Conservation (phyloP, 164 flowering plant species). For the Saururus chinensis region DNA sequence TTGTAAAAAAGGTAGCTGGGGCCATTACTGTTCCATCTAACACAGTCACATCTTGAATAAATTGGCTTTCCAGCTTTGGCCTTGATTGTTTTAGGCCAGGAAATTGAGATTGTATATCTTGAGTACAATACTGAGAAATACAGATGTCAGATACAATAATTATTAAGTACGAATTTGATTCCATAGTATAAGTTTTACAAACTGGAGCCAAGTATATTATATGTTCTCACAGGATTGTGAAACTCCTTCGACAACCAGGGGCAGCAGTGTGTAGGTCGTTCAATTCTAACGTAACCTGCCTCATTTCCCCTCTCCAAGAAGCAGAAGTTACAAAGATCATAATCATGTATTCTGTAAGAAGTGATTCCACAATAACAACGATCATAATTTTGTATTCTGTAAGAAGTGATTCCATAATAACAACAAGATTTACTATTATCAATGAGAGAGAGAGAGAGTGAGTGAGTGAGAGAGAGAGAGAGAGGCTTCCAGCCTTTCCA, state of each 20-base stretch:
- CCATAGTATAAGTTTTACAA: constrained; percentile 5
- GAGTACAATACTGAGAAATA: constrained; percentile 4
- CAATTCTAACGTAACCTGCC: constrained; percentile 58
- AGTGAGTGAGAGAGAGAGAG: neutral
- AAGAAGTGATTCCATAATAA: constrained; percentile 14
- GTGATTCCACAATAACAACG: constrained; percentile 29
- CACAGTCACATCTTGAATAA: constrained; percentile 60
- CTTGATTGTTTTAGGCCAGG: constrained; percentile 12
- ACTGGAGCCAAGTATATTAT: too few relatives aligned
- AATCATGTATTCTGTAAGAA: constrained; percentile 54
- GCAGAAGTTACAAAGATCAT: constrained; percentile 81
- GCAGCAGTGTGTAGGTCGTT: constrained; percentile 32
- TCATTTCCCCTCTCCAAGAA: constrained; percentile 48
- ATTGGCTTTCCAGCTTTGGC: constrained; percentile 46
- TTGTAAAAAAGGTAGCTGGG: constrained; percentile 67
- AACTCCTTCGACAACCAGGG: constrained; percentile 13
- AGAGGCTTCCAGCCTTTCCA: neutral
- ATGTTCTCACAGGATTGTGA: neutral
- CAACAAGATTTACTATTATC: too few relatives aligned
- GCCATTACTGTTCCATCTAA: constrained; percentile 62
- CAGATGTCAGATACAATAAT: neutral
- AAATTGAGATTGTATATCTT: constrained; percentile 7
- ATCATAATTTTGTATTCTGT: constrained; percentile 74
- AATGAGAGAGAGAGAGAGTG: neutral
- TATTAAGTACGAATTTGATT: neutral